These are phyloP conservation scores for Coemansia sp. DNA, from an alignment of 192 early-diverging fungal genomes.

Conservation along the genomic window DNA sequence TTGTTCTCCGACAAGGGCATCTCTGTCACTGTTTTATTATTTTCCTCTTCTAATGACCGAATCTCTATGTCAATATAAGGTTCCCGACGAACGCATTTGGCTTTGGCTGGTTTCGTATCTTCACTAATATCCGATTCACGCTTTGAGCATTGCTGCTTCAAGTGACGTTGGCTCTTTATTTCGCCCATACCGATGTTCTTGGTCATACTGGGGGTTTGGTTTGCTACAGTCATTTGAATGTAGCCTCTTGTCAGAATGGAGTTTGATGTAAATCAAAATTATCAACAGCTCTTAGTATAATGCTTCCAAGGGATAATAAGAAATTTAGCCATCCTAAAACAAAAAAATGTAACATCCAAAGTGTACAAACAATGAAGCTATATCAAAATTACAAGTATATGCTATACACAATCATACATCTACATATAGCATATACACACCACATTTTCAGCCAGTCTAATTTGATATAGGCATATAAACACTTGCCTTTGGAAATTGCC, in stretches of 20 bases:
- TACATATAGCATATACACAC: conserved; percentile 6
- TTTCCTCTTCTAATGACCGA: background rate
- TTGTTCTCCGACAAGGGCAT: background rate
- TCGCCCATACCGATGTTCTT: background rate
- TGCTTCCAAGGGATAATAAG: too few relatives aligned
- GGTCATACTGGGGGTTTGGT: background rate
- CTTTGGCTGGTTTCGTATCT: conserved; percentile 5
- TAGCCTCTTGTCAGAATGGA: background rate
- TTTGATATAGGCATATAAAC: background rate
- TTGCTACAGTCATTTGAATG: conserved; percentile 2
- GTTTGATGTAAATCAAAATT: background rate
- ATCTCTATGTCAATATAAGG: background rate
- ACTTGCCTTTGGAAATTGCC: conserved; percentile 10
- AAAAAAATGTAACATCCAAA: background rate
- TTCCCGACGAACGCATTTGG: conserved; percentile 1
- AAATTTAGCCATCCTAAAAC: too few relatives aligned
- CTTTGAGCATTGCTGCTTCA: background rate
- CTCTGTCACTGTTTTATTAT: background rate
- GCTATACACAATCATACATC: background rate
- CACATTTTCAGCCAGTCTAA: background rate
- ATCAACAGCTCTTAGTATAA: background rate
- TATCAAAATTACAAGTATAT: background rate
- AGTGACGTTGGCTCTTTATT: background rate
- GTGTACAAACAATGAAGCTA: background rate
- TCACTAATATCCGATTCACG: background rate